Evolutionary conservation across 2,329 filamentous ascomycete species (phyloP), one percentile per base, ranked within the genome.

Genomic region (Alternaria rosae): DNA sequence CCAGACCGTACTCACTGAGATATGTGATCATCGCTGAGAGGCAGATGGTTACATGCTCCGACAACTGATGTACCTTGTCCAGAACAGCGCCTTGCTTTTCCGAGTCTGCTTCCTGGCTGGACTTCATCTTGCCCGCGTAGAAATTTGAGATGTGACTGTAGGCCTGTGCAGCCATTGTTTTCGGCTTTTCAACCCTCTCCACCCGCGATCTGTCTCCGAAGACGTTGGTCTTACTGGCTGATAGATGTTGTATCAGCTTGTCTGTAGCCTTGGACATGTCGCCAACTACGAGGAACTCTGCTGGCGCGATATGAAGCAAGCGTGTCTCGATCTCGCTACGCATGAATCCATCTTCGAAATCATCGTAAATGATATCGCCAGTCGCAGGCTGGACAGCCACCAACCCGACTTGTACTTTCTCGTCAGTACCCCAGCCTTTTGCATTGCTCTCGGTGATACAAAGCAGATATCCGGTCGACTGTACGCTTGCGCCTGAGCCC

Each of bases 271-370:
- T 93, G 1, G 94, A 95, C 13, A 98, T 86, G 13, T 95, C 89
- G 13, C 95, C 95, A 2, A 99, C 92, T 45, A 99, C 91, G 30
- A 99, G 85, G 64, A 99, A 93, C 78, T 99, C 95, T 80, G 94
- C 97, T 0, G 95, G 95, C 0, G 94, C 93, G 68, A 99, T 97
- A 77, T 99, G 95, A 28, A 99, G 83, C 25, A 99, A 82, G n/a
- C 95, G 85, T 0, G 95, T 99, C 81, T 99, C 95, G 32, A 99
- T 91, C 77, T 99, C 95, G 72, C 91, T 93, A 51, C 95, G 87
- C 94, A 99, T 97, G 81, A 98, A 98, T 2, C 94, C 93, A 74
- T 99, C 95, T 70, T 98, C 93, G 71, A 99, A 99, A 61, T 91
- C 89, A 74, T 99, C 95, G 72, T 97, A 96, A 58, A 98, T 91